Base-by-base conservation (phyloP, 2,329 filamentous ascomycete species). In the Phialophora macrospora region DNA sequence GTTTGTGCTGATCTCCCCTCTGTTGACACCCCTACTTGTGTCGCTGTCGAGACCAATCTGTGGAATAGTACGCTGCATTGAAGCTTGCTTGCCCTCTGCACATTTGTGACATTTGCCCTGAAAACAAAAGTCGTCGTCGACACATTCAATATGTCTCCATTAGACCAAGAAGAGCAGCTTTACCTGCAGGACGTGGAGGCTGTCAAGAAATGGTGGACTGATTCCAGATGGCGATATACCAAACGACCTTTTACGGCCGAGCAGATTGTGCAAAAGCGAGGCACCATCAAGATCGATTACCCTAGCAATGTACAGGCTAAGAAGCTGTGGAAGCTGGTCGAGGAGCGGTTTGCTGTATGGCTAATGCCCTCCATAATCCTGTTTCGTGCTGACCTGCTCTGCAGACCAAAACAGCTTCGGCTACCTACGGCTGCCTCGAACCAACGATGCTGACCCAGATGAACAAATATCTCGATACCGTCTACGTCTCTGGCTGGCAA, bases 401-500 rank as follows among this genome's bases (percentile, higher is more conserved):
- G 65, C 72, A 96, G 91, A 90, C 85, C 75, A 87, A 88, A 74
- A 90, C 95, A 75, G 91, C 91, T 55, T 96, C 92, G 80, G 96
- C 90, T 82, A 99, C 95, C 64, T 99, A 97, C 77, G 95, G 95
- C 75, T 98, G 95, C 81, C 85, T 99, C 71, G 95, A 99, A 77
- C 95, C 95, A 11, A 97, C 96, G 63, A 97, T 97, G 91, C 87
- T 99, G 77, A 98, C 95, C 30, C 95, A 99, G 80, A 99, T 99
- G 95, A 94, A 94, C 74, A 97, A 98, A 81, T 98, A 96, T 79
- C 85, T 99, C 68, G 95, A 99, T 77, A 99, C 95, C 38, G 92
- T 99, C 77, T 99, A 99, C 79, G 95, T 99, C 68, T 98, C 95
- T 62, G 95, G 95, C 70, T 99, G 95, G 95, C 95, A 99, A 81